Base-by-base conservation (phyloP, 148 eudicot genomes). In the Gaultheria prostrata region DNA sequence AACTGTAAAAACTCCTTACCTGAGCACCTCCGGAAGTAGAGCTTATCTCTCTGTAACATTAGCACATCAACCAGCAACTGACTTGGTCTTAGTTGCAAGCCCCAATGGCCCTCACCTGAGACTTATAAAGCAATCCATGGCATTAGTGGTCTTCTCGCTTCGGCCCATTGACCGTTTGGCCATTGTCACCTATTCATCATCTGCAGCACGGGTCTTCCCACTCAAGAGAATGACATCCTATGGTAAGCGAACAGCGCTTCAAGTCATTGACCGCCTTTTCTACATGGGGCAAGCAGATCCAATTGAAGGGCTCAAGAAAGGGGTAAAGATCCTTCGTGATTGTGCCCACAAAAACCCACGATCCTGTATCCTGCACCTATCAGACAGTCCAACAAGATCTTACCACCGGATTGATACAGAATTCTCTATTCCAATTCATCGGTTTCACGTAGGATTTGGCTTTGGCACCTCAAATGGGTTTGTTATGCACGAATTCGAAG, bases 71-170 rank as follows among this genome's bases (percentile, higher is more conserved):
- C 95, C 91, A 43, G 91, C 93, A 57, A 90, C 86, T 71, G 98
- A 95, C 76, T 87, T 95, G 90, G 98, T 95, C 67, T 86, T 95
- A 15, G 95, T 95, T 6, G 97, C 95, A 3, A 91, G 93, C 86
- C 97, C 93, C 20, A 93, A 93, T 67, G 98, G 98, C 15, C 93
- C 95, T 1, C 97, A 95, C 87, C 84, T 95, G 83, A 93, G 98
- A 87, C 98, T 95, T 71, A 89, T 95, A 86, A 95, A 93, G 86
- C 98, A 93, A 80, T 88, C 91, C 45, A 92, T 95, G 97, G 91
- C 95, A 13, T 77, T 92, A 24, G 95, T 88, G 20, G 95, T 95
- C 35, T 90, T 86, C 85, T 92, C 97, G 2, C 91, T 93, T 39
- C 88, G 98, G 17, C 92, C 98, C 0, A 80, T 90, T 30, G 98